Percentiles rank a stretch among this genome's conserved stretches.
Evolutionary conservation across 768 basidiomycete genomes (phyloP).

Genomic region (Phallus indusiatus): DNA sequence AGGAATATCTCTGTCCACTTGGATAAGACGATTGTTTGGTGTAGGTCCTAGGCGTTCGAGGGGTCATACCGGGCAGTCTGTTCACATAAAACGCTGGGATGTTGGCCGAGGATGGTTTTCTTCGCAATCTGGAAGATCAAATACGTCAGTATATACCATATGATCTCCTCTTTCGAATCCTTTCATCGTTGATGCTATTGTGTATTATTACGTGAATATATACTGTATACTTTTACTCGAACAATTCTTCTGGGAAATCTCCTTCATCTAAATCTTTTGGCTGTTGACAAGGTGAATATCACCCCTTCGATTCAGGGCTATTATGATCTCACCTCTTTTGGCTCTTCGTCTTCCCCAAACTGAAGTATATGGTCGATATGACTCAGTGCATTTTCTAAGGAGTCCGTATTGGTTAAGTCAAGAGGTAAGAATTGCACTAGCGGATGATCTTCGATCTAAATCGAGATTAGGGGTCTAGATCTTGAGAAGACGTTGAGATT

Average conservation of each 20-base stretch:
- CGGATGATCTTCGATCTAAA: conserved; percentile 95
- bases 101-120: neutral
- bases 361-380: conserved; percentile 99
- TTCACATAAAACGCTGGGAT: conserved; percentile 7
- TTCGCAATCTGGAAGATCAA: neutral
- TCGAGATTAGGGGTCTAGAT: neutral
- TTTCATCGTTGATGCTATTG: neutral
- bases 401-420: conserved; percentile 83
- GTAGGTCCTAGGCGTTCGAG: conserved; percentile 4
- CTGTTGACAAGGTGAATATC: conserved; percentile 26
- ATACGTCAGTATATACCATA: neutral
- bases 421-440: conserved; percentile 94
- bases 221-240: conserved; percentile 29
- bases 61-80: neutral
- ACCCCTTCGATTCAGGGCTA: conserved; percentile 8
- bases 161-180: neutral
- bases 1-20: conserved; percentile 6
- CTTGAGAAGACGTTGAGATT: neutral
- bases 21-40: conserved; percentile 7
- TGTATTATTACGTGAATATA: neutral
- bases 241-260: conserved; percentile 62
- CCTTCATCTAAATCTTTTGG: conserved; percentile 92
- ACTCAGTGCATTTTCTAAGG: conserved; percentile 81
- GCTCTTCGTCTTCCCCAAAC: conserved; percentile 97
- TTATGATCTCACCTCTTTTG: conserved; percentile 63